phyloP scores from a whole-genome alignment of 2,329 filamentous ascomycete species.

The Verticillium klebahnii region DNA sequence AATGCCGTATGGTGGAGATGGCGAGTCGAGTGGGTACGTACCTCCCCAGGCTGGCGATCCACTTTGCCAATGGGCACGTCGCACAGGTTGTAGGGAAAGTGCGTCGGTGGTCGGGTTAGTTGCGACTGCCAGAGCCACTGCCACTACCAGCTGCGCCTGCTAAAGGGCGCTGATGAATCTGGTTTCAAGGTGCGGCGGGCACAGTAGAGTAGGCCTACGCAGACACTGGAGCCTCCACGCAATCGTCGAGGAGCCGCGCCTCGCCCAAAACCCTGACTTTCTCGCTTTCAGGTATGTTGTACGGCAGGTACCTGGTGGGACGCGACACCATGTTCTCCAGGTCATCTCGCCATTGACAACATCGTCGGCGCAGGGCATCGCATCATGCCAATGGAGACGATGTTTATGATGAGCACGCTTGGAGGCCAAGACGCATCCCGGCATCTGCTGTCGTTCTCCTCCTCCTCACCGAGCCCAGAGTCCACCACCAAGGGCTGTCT shows the following conservation, averaged over 20 bases:
- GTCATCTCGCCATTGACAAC: too few relatives aligned
- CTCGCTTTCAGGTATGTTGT: background rate
- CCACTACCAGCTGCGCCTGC: background rate
- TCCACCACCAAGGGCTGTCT: background rate
- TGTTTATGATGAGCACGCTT: background rate
- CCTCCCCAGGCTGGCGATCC: background rate
- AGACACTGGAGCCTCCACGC: background rate
- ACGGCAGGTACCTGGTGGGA: background rate
- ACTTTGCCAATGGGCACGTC: background rate
- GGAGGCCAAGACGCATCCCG: background rate
- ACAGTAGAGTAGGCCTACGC: background rate
- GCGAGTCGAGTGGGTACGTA: slow-evolving; percentile 11
- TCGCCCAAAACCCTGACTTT: background rate
- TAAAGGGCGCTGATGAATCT: background rate
- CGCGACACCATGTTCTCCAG: too few relatives aligned
- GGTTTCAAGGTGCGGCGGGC: background rate
- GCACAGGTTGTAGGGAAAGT: background rate
- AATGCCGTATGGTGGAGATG: slow-evolving; percentile 4
- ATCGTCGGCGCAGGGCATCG: background rate
- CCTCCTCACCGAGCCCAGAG: background rate
- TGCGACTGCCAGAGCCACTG: background rate
- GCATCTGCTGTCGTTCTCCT: background rate
- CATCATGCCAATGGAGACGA: background rate
- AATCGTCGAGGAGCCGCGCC: background rate
- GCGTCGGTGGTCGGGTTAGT: background rate